Evolutionary conservation across 371 early-diverging fungal species (phyloP).

Genomic region (Apophysomyces trapeziformis): DNA sequence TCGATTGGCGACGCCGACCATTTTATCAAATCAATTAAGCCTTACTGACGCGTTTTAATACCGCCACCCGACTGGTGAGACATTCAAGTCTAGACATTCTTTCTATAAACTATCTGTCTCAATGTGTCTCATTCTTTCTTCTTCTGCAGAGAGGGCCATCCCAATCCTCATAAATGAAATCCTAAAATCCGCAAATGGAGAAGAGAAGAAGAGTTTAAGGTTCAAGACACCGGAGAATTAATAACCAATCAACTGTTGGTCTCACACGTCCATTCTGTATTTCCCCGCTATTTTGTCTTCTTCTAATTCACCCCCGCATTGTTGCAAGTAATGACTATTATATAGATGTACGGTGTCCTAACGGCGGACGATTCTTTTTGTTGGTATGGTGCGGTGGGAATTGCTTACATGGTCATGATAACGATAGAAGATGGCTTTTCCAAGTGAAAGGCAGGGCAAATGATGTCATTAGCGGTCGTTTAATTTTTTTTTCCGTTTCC

Average conservation of each 20-base stretch:
- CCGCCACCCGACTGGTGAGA: too few species aligned
- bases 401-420: too few species aligned
- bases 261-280: not conserved
- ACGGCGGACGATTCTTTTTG: too few species aligned
- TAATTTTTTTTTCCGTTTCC: not conserved
- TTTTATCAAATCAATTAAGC: too few species aligned
- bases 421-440: too few species aligned
- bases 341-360: too few species aligned
- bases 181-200: too few species aligned
- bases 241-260: constrained; percentile 3
- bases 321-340: not conserved
- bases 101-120: not conserved
- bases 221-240: constrained; percentile 10
- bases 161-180: not conserved
- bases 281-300: not conserved
- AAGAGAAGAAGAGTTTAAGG: not conserved
- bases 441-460: not conserved
- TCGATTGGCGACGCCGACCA: too few species aligned
- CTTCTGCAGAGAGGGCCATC: not conserved
- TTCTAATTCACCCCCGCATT: not conserved
- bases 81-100: too few species aligned
- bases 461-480: constrained; percentile 7
- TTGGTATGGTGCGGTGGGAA: too few species aligned
- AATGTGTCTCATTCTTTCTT: not conserved
- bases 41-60: too few species aligned